phyloP scores from a whole-genome alignment of 2,329 filamentous ascomycete species.

The Myriosclerotinia scirpicola region DNA sequence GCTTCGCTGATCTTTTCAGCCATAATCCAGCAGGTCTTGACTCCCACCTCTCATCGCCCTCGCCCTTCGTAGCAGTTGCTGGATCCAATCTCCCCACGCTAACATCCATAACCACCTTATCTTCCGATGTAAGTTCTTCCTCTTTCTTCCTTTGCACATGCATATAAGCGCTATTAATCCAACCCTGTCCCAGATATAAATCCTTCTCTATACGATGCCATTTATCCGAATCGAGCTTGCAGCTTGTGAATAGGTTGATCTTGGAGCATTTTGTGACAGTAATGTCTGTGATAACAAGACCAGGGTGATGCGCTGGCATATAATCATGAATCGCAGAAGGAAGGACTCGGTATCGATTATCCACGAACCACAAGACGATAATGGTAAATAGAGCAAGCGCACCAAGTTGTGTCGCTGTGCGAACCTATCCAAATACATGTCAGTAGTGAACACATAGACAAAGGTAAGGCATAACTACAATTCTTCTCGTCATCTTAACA shows the following conservation, averaged over 20 bases:
- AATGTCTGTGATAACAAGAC: conserved; percentile 69
- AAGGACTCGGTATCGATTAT: conserved; percentile 67
- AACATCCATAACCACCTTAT: conserved; percentile 63
- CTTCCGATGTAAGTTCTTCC: conserved; percentile 63
- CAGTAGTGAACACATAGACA: conserved; percentile 20
- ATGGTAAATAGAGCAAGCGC: conserved; percentile 49
- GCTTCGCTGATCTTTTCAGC: conserved; percentile 52
- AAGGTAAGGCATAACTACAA: conserved; percentile 31
- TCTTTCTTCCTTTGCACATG: conserved; percentile 70
- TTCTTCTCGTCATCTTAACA: conserved; percentile 41
- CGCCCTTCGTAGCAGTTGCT: conserved; percentile 50
- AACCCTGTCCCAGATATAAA: conserved; percentile 63
- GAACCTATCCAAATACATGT: conserved; percentile 44
- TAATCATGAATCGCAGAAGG: conserved; percentile 67
- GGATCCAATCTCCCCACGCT: conserved; percentile 63
- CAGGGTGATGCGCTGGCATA: conserved; percentile 66
- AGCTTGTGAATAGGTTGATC: conserved; percentile 59
- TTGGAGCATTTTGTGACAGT: conserved; percentile 64
- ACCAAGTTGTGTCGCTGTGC: conserved; percentile 42
- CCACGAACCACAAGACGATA: conserved; percentile 62
- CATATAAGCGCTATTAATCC: conserved; percentile 65
- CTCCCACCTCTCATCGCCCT: conserved; percentile 62
- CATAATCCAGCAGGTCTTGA: conserved; percentile 65
- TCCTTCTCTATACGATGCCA: conserved; percentile 74
- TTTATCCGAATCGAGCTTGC: conserved; percentile 55